phyloP scores from a whole-genome alignment of 352 stramenopile species.

The Globisporangium carolinianum region DNA sequence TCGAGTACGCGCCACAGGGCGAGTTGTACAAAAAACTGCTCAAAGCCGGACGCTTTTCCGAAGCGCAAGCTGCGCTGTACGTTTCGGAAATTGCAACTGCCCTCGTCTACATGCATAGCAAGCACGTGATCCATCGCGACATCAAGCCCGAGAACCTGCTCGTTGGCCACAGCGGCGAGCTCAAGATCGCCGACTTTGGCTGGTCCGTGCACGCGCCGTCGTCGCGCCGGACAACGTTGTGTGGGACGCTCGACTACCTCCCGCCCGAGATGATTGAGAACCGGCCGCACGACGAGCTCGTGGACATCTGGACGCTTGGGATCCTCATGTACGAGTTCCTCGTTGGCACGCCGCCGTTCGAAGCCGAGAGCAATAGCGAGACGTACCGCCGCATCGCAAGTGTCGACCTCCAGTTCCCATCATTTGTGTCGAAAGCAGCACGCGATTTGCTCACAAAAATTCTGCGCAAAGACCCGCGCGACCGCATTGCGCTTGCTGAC shows the following conservation, averaged over 20 bases:
- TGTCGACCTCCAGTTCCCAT: constrained; percentile 95
- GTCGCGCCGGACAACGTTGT: constrained; percentile 95
- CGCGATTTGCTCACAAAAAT: constrained; percentile 93
- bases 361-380: constrained; percentile 92
- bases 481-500: constrained; percentile 89
- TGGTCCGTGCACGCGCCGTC: constrained; percentile 99
- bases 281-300: constrained; percentile 93
- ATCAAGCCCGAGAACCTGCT: constrained; percentile 99
- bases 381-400: constrained; percentile 97
- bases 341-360: constrained; percentile 96
- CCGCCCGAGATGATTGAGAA: constrained; percentile 99
- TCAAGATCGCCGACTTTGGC: constrained; percentile 99
- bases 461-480: constrained; percentile 93
- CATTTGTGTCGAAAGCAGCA: constrained; percentile 87
- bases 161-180: constrained; percentile 90
- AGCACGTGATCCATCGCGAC: constrained; percentile 99
- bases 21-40: constrained; percentile 99
- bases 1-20: constrained; percentile 97
- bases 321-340: constrained; percentile 99
- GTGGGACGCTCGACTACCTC: constrained; percentile 98
- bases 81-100: constrained; percentile 93
- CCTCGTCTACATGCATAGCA: constrained; percentile 97
- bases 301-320: constrained; percentile 98
- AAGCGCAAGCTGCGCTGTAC: constrained; percentile 91
- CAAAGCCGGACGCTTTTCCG: constrained; percentile 87